phyloP scores from a whole-genome alignment of 495 filamentous ascomycete genomes.

The Hypoxylon subgilvum region DNA sequence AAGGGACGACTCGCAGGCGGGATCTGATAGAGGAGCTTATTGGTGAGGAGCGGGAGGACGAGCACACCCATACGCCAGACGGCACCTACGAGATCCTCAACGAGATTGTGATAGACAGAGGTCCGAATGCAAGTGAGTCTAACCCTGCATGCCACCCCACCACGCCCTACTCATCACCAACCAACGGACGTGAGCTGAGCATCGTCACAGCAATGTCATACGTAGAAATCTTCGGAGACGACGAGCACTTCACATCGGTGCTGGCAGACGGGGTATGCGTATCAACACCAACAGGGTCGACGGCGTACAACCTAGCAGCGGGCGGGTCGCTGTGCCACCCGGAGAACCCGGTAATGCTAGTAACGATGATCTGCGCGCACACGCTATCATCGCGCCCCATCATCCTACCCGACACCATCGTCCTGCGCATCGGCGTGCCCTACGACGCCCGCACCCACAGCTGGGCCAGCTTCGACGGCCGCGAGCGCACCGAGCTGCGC shows the following conservation, averaged over 20 bases:
- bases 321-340: slow-evolving; percentile 95
- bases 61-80: slow-evolving; percentile 80
- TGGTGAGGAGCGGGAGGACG: slow-evolving; percentile 79
- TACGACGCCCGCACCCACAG: slow-evolving; percentile 86
- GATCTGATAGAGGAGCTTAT: slow-evolving; percentile 91
- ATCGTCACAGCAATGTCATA: slow-evolving; percentile 75
- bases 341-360: slow-evolving; percentile 94
- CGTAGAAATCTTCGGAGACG: slow-evolving; percentile 91
- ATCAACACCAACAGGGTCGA: slow-evolving; percentile 89
- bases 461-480: slow-evolving; percentile 97
- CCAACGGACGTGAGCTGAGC: slow-evolving; percentile 5
- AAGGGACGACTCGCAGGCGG: slow-evolving; percentile 42
- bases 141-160: neutral
- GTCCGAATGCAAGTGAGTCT: slow-evolving; percentile 80
- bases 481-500: slow-evolving; percentile 82
- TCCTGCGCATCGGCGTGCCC: slow-evolving; percentile 87
- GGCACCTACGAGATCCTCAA: slow-evolving; percentile 88
- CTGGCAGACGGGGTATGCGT: slow-evolving; percentile 90
- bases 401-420: slow-evolving; percentile 92
- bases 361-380: slow-evolving; percentile 95
- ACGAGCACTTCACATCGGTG: slow-evolving; percentile 89
- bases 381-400: slow-evolving; percentile 95
- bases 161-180: neutral
- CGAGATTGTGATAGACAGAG: slow-evolving; percentile 87
- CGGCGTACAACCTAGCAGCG: slow-evolving; percentile 95